Evolutionary conservation across 495 filamentous ascomycete species (phyloP), one percentile per base, ranked within the genome.

Genomic region (Xylaria cubensis): DNA sequence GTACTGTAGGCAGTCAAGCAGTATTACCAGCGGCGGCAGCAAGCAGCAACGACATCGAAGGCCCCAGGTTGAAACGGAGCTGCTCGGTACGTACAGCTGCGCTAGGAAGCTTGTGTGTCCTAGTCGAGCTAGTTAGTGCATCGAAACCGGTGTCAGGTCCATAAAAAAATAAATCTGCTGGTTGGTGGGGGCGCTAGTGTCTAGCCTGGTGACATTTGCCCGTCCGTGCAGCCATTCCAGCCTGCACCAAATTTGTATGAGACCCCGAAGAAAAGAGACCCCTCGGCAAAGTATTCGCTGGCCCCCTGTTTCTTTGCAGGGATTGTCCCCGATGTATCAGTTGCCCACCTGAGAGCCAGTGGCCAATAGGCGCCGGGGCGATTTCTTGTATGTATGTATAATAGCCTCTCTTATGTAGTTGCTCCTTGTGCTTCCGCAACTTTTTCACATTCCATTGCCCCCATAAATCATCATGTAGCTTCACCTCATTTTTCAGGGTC

Each of bases 31-130:
- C 36, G 12, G 39, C 21, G 26, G 17, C 34, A 61, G 32, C 58
- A 17, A 39, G 32, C 58, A 7, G 10, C 59, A 17, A 21, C 39
- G 21, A 29, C 58, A 61, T 19, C 24, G 34, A 39, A 5, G 34
- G 4, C 58, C 32, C 58, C 58, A 61, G 34, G 58, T 59, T 21
- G 39, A 64, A 64, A 64, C 61, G 39, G 39, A 41, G 58, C 58
- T 61, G 29, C 58, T 61, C 34, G 58, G 58, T 61, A 39, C 32
- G 58, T 61, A 61, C 36, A 64, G 36, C 39, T 44, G 9, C 61
- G 9, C 59, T 41, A 62, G 73, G 65, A 59, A 65, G n/a, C 76
- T 70, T 72, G 69, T 71, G 69, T 62, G 36, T 41, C 64, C 61
- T 64, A 73, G 26, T 29, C 26, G 26, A 29, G 26, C 26, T 29